These are phyloP conservation scores for Penicillium sp. DNA, from an alignment of 2,329 filamentous ascomycete genomes.

Conservation along the genomic window DNA sequence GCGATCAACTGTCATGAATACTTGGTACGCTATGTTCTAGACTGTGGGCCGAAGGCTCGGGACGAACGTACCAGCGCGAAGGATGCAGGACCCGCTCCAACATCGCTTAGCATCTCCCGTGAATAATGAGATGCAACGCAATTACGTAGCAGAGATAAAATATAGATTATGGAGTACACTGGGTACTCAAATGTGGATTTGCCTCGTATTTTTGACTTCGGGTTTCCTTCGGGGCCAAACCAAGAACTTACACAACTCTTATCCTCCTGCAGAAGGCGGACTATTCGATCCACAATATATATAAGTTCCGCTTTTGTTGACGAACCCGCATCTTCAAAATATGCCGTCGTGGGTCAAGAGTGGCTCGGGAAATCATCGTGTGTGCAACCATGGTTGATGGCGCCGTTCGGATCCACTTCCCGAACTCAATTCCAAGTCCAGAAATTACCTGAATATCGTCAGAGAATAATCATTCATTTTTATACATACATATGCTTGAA, in stretches of 20 bases:
- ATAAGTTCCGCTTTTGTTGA: neutral
- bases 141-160: neutral
- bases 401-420: conserved; percentile 7
- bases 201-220: conserved; percentile 3
- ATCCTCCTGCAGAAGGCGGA: neutral
- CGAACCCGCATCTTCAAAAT: neutral
- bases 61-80: neutral
- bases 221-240: neutral
- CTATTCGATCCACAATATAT: neutral
- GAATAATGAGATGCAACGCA: neutral
- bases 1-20: neutral
- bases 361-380: neutral
- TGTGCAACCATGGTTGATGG: neutral
- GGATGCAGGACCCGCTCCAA: neutral
- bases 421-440: neutral
- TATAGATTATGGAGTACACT: neutral
- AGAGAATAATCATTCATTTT: neutral
- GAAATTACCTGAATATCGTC: neutral
- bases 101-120: neutral
- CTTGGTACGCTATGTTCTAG: neutral
- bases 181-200: neutral
- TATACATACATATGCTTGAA: too few relatives aligned
- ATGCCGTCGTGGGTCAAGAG: neutral
- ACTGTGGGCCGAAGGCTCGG: neutral
- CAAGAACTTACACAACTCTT: neutral